Evolutionary conservation across 805 yeast genomes (phyloP), one percentile per base, ranked within the genome.

Genomic region (Candida oleophila): DNA sequence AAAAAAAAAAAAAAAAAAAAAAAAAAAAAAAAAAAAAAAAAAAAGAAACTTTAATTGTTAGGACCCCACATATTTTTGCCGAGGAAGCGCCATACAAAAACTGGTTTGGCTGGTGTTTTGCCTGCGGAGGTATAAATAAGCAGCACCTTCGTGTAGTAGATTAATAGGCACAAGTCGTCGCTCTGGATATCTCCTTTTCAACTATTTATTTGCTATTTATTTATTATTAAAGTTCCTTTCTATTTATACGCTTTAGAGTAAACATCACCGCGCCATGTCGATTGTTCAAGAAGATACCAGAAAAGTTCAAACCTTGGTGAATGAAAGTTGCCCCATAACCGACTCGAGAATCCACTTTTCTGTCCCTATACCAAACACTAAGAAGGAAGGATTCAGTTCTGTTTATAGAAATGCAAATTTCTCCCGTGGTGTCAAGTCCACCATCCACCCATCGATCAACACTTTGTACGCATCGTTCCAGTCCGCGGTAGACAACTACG

Each of bases 391-490:
- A 4, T 77, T 62, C 59, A 78, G 86, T 22, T 73, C 78, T 1
- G 59, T 78, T 7, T 84, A 73, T 57, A 65, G 89, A 46, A 80
- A 61, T 51, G 39, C 42, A 14, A 55, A 49, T 35, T 48, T 42
- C 15, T 50, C 54, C 44, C 44, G 44, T 21, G 1, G 46, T 19
- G 34, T 36, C 59, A 53, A 54, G 2, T 55, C 56, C 7, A 42
- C 38, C 50, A 65, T 78, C n/a, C 76, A 77, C 49, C 74, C 77
- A 1, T 55, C 65, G 1, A 60, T 82, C 45, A 55, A 59, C 46
- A 81, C 85, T 0, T 66, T 71, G 38, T 66, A 70, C 54, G 71
- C 68, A 18, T 59, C 77, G 43, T 79, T 81, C 60, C 65, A 68
- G 48, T 66, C 69, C 44, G 56, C 80, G 1, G 72, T 62, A 1